phyloP scores from a whole-genome alignment of 1,139 yeast species.

The Lodderomyces theae region DNA sequence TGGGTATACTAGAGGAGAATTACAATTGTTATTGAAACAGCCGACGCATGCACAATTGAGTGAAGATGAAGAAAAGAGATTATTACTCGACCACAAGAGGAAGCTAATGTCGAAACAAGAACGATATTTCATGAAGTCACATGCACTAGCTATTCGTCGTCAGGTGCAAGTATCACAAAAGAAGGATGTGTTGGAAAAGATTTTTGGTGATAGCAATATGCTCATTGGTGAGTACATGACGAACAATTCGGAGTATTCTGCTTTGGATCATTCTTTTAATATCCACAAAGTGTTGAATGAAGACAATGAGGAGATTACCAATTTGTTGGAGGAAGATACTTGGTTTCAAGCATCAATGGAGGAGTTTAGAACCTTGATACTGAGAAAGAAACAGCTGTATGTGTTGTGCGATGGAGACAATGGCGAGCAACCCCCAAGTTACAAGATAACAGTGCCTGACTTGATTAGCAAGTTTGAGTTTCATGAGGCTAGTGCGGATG shows the following conservation, averaged over 20 bases:
- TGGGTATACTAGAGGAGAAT: constrained; percentile 41
- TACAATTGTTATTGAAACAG: constrained; percentile 20
- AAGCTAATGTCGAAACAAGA: constrained; percentile 34
- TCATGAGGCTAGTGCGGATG: no score
- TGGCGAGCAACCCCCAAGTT: constrained; percentile 13
- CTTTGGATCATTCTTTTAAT: constrained; percentile 37
- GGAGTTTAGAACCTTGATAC: constrained; percentile 25
- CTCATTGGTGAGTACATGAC: constrained; percentile 43
- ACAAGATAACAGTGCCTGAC: constrained; percentile 10
- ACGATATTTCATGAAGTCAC: constrained; percentile 30
- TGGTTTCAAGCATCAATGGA: constrained; percentile 23
- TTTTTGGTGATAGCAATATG: constrained; percentile 41
- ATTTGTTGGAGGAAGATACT: constrained; percentile 35
- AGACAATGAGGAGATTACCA: constrained; percentile 40
- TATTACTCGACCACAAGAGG: constrained; percentile 33
- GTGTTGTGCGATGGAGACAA: constrained; percentile 6
- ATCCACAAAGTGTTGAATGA: constrained; percentile 42
- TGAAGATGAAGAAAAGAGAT: constrained; percentile 30
- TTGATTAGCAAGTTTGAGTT: constrained; percentile 3
- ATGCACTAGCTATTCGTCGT: constrained; percentile 35
- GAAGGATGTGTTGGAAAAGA: constrained; percentile 35
- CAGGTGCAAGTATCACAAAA: constrained; percentile 44
- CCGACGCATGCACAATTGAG: constrained; percentile 8
- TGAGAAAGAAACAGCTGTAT: constrained; percentile 19
- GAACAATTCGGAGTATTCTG: constrained; percentile 40